Evolutionary conservation across 2,329 filamentous ascomycete species (phyloP).

Genomic region (Parastagonospora avenae): DNA sequence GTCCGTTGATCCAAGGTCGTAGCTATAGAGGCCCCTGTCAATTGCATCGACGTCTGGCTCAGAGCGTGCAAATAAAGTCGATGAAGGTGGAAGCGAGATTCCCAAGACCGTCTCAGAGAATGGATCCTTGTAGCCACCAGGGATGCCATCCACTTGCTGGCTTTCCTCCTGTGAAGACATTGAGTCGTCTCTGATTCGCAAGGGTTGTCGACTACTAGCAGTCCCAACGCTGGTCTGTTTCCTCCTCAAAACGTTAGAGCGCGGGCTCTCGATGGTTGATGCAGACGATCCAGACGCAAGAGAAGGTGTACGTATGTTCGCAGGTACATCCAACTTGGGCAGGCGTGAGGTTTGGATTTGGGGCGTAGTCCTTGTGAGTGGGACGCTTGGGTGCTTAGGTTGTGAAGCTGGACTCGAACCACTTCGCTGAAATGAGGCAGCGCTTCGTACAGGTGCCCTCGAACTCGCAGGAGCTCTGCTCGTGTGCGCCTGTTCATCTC

Average conservation of each 20-base stretch:
- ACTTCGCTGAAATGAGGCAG: constrained; percentile 29
- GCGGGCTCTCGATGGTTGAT: constrained; percentile 53
- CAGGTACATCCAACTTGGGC: constrained; percentile 43
- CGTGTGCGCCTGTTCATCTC: constrained; percentile 35
- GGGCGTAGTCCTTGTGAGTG: constrained; percentile 26
- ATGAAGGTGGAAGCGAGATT: constrained; percentile 48
- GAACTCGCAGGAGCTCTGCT: constrained; percentile 24
- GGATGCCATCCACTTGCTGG: constrained; percentile 29
- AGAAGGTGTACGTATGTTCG: constrained; percentile 51
- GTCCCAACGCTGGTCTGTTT: constrained; percentile 52
- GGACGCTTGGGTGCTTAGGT: constrained; percentile 18
- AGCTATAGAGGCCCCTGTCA: constrained; percentile 31
- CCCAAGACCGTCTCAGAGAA: constrained; percentile 52
- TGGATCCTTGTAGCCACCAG: constrained; percentile 45
- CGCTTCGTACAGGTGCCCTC: constrained; percentile 21
- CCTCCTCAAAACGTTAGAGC: constrained; percentile 50
- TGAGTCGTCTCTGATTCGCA: constrained; percentile 37
- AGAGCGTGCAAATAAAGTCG: constrained; percentile 33
- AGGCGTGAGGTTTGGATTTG: constrained; percentile 38
- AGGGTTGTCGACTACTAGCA: constrained; percentile 33
- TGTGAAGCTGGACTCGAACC: constrained; percentile 28
- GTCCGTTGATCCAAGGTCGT: constrained; percentile 64
- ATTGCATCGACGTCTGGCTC: constrained; percentile 32
- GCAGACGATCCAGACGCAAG: constrained; percentile 55
- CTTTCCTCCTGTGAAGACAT: constrained; percentile 43